These are phyloP conservation scores for Coprinopsis strossmayeri DNA, from an alignment of 768 basidiomycete species.

Conservation along the genomic window DNA sequence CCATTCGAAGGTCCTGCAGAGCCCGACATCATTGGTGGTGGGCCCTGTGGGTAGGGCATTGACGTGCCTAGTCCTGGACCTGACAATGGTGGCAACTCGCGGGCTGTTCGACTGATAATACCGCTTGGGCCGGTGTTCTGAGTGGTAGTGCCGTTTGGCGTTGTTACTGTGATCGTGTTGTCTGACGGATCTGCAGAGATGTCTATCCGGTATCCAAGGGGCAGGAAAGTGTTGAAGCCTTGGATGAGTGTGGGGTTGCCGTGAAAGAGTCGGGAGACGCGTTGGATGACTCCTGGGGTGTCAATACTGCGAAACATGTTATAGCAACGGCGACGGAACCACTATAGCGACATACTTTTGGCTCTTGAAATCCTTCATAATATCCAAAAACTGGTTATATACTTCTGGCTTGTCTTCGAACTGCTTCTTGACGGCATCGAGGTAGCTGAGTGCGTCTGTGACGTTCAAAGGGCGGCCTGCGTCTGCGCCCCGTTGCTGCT, in stretches of 20 bases:
- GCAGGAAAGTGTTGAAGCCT: conserved; percentile 97
- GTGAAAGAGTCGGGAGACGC: conserved; percentile 88
- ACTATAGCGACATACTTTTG: conserved; percentile 55
- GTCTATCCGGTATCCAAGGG: conserved; percentile 91
- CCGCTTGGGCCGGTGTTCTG: conserved; percentile 45
- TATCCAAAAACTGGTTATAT: conserved; percentile 91
- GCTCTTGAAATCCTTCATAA: conserved; percentile 99
- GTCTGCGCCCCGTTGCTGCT: conserved; percentile 20
- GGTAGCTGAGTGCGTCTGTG: conserved; percentile 87
- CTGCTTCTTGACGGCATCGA: conserved; percentile 91
- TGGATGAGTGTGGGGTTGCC: conserved; percentile 88
- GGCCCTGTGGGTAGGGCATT: conserved; percentile 21
- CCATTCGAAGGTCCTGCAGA: conserved; percentile 16
- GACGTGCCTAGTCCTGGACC: conserved; percentile 18
- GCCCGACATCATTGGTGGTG: conserved; percentile 26
- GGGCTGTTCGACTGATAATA: conserved; percentile 19
- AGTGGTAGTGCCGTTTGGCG: conserved; percentile 65
- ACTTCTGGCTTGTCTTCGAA: conserved; percentile 88
- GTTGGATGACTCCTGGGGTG: conserved; percentile 94
- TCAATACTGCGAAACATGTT: conserved; percentile 62
- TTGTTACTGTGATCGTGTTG: conserved; percentile 76
- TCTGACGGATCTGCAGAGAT: conserved; percentile 65
- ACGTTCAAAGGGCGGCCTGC: conserved; percentile 75
- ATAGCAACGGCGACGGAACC: conserved; percentile 13
- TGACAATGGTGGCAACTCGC: conserved; percentile 25